Percentiles rank a stretch among this genome's conserved stretches.
These are phyloP conservation scores for Schoenoplectus triqueter DNA, from an alignment of 202 grass and related monocot genomes.

Conservation along the genomic window DNA sequence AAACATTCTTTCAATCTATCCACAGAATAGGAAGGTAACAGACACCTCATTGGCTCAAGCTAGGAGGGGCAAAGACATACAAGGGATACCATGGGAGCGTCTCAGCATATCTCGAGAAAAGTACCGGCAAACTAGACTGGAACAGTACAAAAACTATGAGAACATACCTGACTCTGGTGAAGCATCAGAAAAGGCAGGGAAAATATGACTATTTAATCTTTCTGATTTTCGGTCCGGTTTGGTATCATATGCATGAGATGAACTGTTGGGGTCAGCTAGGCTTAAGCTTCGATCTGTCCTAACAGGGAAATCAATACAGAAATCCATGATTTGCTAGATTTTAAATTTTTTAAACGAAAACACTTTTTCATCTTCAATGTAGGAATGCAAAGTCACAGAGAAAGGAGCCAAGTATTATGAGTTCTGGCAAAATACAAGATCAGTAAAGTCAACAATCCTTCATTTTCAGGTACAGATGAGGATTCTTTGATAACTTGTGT, in stretches of 20 bases:
- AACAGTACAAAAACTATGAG: constrained; percentile 96
- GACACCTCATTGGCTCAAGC: constrained; percentile 79
- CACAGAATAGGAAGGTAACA: constrained; percentile 39
- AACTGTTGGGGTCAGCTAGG: too few species aligned
- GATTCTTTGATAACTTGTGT: constrained; percentile 1
- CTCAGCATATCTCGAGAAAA: constrained; percentile 66
- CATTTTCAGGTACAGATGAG: constrained; percentile 79
- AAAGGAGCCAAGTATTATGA: constrained; percentile 75
- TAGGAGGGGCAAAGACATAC: constrained; percentile 96
- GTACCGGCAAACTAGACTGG: constrained; percentile 82
- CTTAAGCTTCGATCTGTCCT: neutral
- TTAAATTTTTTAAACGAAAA: constrained; percentile 35
- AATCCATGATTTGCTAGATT: neutral
- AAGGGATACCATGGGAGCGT: constrained; percentile 89
- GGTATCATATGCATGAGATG: too few species aligned
- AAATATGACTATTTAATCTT: constrained; percentile 23
- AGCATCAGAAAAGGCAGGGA: constrained; percentile 71
- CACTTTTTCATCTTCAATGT: constrained; percentile 38
- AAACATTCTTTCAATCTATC: constrained; percentile 13
- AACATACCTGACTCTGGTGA: constrained; percentile 80
- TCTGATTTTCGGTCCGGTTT: constrained; percentile 21
- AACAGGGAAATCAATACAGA: constrained; percentile 1
- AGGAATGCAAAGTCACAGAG: constrained; percentile 81
- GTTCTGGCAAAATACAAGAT: constrained; percentile 89
- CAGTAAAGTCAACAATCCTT: constrained; percentile 91